These are phyloP conservation scores for Arthroderma sp. DNA, from an alignment of 2,329 filamentous ascomycete species.

Conservation along the genomic window DNA sequence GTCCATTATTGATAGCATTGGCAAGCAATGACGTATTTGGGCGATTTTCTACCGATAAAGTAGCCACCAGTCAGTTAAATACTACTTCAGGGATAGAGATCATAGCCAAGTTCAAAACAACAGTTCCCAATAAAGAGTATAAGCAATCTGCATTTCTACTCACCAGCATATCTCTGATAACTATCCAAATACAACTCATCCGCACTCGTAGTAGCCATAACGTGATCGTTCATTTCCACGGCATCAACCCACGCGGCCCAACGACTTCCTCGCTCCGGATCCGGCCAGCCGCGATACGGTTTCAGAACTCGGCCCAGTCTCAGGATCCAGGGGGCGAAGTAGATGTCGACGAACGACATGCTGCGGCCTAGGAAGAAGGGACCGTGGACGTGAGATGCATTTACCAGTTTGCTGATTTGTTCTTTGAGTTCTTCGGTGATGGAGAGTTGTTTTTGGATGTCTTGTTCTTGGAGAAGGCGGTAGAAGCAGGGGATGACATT, in stretches of 20 bases:
- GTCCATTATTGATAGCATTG: conserved; percentile 46
- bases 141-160: conserved; percentile 14
- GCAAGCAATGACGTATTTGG: conserved; percentile 46
- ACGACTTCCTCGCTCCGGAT: conserved; percentile 47
- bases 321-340: conserved; percentile 62
- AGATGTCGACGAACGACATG: conserved; percentile 56
- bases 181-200: conserved; percentile 55
- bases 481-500: conserved; percentile 67
- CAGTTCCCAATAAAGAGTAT: neutral
- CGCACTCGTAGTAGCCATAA: conserved; percentile 54
- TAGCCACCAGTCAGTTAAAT: conserved; percentile 1
- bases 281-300: conserved; percentile 53
- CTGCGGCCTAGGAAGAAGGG: conserved; percentile 54
- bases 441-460: conserved; percentile 44
- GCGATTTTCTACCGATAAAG: conserved; percentile 38
- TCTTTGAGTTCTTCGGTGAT: conserved; percentile 49
- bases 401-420: conserved; percentile 50
- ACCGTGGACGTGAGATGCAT: conserved; percentile 44
- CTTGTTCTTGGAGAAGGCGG: conserved; percentile 53
- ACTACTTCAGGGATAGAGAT: too few species aligned
- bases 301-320: conserved; percentile 53
- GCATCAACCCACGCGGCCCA: conserved; percentile 60
- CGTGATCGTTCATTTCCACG: conserved; percentile 49
- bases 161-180: conserved; percentile 49
- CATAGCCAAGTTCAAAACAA: neutral